These are phyloP conservation scores for Sclerotinia borealis DNA, from an alignment of 2,329 filamentous ascomycete species.

Conservation along the genomic window DNA sequence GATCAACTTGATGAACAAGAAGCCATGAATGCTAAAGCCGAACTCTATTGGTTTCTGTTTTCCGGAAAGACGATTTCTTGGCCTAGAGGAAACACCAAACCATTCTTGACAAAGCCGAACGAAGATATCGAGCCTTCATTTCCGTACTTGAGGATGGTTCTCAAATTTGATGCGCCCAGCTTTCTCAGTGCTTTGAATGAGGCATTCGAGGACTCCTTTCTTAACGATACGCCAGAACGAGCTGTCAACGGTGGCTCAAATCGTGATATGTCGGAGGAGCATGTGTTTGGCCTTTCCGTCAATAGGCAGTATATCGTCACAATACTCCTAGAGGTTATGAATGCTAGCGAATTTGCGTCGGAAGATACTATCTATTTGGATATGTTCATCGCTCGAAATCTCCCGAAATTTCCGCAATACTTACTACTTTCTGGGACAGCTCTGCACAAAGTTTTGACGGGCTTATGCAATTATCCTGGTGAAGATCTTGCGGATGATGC, in stretches of 20 bases:
- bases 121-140: constrained; percentile 66
- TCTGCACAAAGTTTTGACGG: constrained; percentile 71
- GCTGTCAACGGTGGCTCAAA: constrained; percentile 46
- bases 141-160: constrained; percentile 74
- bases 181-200: constrained; percentile 95
- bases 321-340: constrained; percentile 88
- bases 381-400: constrained; percentile 95
- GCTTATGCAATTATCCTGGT: constrained; percentile 79
- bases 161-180: constrained; percentile 84
- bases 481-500: constrained; percentile 83
- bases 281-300: constrained; percentile 64
- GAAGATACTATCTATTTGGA: constrained; percentile 91
- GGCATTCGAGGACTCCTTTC: constrained; percentile 89
- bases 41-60: constrained; percentile 91
- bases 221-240: constrained; percentile 72
- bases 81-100: constrained; percentile 58
- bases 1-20: constrained; percentile 65
- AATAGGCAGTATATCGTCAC: constrained; percentile 90
- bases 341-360: constrained; percentile 62
- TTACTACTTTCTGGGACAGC: constrained; percentile 83
- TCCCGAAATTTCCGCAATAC: constrained; percentile 96
- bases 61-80: constrained; percentile 72
- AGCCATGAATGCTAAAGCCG: constrained; percentile 71
- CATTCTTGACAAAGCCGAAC: constrained; percentile 54
- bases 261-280: constrained; percentile 53